These are phyloP conservation scores for Beauveria australis DNA, from an alignment of 2,329 filamentous ascomycete species.

Conservation along the genomic window DNA sequence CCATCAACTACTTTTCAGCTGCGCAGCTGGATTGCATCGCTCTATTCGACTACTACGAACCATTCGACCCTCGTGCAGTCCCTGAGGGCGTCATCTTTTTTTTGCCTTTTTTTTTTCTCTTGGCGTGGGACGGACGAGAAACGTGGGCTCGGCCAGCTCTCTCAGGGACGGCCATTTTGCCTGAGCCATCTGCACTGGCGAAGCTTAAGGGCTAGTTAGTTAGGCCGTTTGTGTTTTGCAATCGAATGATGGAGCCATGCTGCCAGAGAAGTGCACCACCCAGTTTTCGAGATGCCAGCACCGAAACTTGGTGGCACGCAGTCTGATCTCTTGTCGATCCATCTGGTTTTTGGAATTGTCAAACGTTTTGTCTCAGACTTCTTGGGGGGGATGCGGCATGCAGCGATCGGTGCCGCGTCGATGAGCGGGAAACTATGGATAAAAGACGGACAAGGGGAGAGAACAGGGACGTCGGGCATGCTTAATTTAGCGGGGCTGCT, in stretches of 20 bases:
- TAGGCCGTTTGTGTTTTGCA: background rate
- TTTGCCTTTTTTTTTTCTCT: background rate
- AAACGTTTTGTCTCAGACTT: too few relatives aligned
- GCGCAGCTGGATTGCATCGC: background rate
- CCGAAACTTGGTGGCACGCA: too few relatives aligned
- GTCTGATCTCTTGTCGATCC: too few relatives aligned
- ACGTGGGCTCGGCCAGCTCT: constrained; percentile 7
- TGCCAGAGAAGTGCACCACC: background rate
- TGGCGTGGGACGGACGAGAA: background rate
- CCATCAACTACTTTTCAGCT: background rate
- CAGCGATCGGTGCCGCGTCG: background rate
- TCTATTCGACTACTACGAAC: background rate
- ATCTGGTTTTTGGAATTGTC: too few relatives aligned
- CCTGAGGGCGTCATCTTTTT: background rate
- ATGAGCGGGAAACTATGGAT: background rate
- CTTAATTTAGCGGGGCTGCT: background rate
- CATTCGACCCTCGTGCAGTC: background rate
- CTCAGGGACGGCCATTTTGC: background rate
- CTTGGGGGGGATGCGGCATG: too few relatives aligned
- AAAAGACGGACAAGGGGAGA: background rate
- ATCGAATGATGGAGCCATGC: background rate
- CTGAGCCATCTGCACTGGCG: constrained; percentile 2
- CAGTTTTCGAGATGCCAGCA: too few relatives aligned
- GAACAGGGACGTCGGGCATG: background rate
- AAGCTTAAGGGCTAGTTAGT: background rate